A percentile compares a stretch with the other conserved stretches of the same genome.
These are phyloP conservation scores for Fusarium euwallaceae DNA, from an alignment of 2,329 filamentous ascomycete genomes.

Conservation along the genomic window DNA sequence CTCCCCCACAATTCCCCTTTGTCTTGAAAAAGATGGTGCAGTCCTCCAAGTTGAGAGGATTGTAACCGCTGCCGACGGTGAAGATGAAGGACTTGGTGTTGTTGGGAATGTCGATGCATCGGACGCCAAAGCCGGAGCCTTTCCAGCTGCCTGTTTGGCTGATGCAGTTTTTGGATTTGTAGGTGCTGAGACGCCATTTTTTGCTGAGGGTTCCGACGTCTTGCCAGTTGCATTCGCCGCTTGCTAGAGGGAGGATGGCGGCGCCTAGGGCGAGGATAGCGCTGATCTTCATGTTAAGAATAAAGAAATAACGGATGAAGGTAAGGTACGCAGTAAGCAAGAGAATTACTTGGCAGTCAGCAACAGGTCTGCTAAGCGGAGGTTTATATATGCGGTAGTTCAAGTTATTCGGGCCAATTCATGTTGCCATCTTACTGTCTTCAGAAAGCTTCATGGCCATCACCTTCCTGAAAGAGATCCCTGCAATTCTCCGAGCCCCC, in stretches of 20 bases:
- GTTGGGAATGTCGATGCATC: conserved; percentile 2
- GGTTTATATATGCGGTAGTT: background rate
- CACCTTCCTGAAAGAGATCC: background rate
- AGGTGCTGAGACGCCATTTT: background rate
- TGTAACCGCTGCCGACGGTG: background rate
- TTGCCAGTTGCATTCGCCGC: background rate
- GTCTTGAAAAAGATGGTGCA: conserved; percentile 2
- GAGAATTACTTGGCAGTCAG: background rate
- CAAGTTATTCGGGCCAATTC: background rate
- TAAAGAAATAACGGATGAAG: background rate
- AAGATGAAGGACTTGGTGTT: conserved; percentile 6
- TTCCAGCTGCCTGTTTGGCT: background rate
- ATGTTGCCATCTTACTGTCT: background rate
- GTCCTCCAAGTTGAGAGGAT: background rate
- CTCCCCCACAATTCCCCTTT: background rate
- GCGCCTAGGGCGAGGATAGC: background rate
- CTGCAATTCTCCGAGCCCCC: background rate
- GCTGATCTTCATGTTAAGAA: background rate
- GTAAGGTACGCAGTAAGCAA: background rate
- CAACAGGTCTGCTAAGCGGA: background rate
- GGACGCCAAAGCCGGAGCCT: background rate
- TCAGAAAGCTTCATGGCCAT: background rate
- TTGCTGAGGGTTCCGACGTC: background rate
- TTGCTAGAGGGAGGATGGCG: background rate
- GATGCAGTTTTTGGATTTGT: conserved; percentile 4